Evolutionary conservation across 2,329 filamentous ascomycete genomes (phyloP).

Genomic region (Herpomyces periplanetae): DNA sequence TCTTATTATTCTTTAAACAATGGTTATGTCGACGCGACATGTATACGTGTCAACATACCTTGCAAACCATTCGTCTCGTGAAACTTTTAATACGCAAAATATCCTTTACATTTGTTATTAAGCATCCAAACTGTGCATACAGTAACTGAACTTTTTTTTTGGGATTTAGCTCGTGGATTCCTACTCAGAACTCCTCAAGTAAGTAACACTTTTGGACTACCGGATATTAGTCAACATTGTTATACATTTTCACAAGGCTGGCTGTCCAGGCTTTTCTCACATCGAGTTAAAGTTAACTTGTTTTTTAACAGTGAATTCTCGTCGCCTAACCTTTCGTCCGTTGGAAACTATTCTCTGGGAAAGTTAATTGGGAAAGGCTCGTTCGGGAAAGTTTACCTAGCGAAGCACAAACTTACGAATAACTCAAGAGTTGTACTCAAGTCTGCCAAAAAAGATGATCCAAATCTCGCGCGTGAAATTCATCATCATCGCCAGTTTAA

Average conservation of each 20-base stretch:
- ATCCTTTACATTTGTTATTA: no score
- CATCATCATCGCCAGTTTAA: conserved; percentile 94
- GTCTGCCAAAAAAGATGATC: conserved; percentile 76
- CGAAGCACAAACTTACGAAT: conserved; percentile 85
- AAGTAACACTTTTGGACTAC: conserved; percentile 9
- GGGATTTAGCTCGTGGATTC: conserved; percentile 45
- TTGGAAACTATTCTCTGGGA: conserved; percentile 77
- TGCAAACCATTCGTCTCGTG: no score
- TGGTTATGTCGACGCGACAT: no score
- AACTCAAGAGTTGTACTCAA: conserved; percentile 97
- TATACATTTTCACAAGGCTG: conserved; percentile 2
- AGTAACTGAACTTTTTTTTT: conserved; percentile 2
- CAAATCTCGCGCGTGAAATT: conserved; percentile 82
- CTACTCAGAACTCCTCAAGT: conserved; percentile 85
- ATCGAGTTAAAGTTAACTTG: conserved; percentile 2
- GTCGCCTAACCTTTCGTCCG: conserved; percentile 51
- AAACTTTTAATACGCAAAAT: no score
- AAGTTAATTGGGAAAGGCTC: conserved; percentile 82
- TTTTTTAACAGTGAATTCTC: conserved; percentile 35
- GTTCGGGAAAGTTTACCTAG: conserved; percentile 91
- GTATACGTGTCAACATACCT: no score
- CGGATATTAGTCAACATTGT: background rate
- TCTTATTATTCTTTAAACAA: no score
- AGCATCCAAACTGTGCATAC: no score
- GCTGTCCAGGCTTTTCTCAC: conserved; percentile 2